These are phyloP conservation scores for Myxozyma mucilagina DNA, from an alignment of 805 yeast species.

Conservation along the genomic window DNA sequence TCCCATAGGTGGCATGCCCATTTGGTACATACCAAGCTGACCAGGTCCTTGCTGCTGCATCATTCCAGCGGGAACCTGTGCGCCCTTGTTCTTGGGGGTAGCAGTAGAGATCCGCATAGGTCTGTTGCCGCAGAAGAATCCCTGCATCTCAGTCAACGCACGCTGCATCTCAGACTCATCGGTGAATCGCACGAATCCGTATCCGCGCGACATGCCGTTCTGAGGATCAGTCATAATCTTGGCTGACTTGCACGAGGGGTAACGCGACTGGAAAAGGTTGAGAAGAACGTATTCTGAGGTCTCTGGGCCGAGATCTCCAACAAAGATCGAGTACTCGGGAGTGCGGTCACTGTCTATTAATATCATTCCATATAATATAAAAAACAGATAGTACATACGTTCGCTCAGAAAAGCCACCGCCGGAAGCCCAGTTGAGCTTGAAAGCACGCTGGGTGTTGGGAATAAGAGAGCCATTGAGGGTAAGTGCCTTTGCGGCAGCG, in stretches of 20 bases:
- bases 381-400: conserved; percentile 1
- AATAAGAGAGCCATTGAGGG: conserved; percentile 65
- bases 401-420: conserved; percentile 44
- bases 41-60: conserved; percentile 35
- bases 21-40: conserved; percentile 36
- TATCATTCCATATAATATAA: background rate
- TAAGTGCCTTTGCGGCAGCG: conserved; percentile 61
- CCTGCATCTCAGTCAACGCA: conserved; percentile 81
- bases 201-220: conserved; percentile 75
- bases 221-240: conserved; percentile 74
- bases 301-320: conserved; percentile 78
- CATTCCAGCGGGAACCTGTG: conserved; percentile 35
- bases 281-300: conserved; percentile 66
- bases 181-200: conserved; percentile 82
- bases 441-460: conserved; percentile 62
- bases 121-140: conserved; percentile 65
- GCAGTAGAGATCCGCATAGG: conserved; percentile 78
- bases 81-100: conserved; percentile 49
- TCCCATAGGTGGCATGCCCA: conserved; percentile 38
- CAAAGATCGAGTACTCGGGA: conserved; percentile 69
- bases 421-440: conserved; percentile 81
- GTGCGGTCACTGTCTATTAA: conserved; percentile 33
- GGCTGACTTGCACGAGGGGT: conserved; percentile 71
- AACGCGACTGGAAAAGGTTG: conserved; percentile 66
- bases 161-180: conserved; percentile 66